Conservation (phyloP, 306 rosid genomes). For the Gastrolobium villosum region DNA sequence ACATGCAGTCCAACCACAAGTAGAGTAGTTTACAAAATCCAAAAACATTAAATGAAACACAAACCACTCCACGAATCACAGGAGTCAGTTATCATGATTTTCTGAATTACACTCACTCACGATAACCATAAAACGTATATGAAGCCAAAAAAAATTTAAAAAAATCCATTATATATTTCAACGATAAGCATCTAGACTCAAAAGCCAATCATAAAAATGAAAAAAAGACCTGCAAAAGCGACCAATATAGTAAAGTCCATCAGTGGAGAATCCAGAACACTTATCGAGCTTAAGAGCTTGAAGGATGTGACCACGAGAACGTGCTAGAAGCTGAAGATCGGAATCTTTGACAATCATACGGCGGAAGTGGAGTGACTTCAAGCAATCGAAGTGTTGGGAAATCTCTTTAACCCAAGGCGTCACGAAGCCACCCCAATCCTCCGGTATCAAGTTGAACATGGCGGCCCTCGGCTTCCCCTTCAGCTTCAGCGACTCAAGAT, state of each 20-base stretch:
- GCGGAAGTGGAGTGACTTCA: slow-evolving; percentile 83
- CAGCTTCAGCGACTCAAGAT: slow-evolving; percentile 80
- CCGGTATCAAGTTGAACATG: slow-evolving; percentile 94
- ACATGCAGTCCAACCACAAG: background rate
- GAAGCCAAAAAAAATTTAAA: background rate
- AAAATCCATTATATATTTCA: background rate
- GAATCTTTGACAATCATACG: slow-evolving; percentile 93
- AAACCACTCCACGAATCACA: slow-evolving; percentile 22
- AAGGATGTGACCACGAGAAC: slow-evolving; percentile 72
- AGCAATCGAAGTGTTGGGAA: slow-evolving; percentile 64
- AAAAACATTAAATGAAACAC: slow-evolving; percentile 38
- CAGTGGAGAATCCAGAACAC: slow-evolving; percentile 95
- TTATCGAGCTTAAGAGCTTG: slow-evolving; percentile 81
- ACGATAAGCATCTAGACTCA: background rate
- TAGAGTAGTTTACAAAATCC: slow-evolving; percentile 2
- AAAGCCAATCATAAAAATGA: background rate
- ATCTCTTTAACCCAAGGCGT: slow-evolving; percentile 89
- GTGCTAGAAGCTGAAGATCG: slow-evolving; percentile 79
- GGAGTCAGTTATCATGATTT: background rate
- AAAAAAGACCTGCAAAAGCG: slow-evolving; percentile 76
- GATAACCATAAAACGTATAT: background rate
- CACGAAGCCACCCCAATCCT: slow-evolving; percentile 96
- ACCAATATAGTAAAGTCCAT: slow-evolving; percentile 74
- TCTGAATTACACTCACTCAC: background rate
- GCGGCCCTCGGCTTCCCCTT: slow-evolving; percentile 98